Base-by-base conservation (phyloP, 2,329 filamentous ascomycete genomes). In the Xylariales sp. region DNA sequence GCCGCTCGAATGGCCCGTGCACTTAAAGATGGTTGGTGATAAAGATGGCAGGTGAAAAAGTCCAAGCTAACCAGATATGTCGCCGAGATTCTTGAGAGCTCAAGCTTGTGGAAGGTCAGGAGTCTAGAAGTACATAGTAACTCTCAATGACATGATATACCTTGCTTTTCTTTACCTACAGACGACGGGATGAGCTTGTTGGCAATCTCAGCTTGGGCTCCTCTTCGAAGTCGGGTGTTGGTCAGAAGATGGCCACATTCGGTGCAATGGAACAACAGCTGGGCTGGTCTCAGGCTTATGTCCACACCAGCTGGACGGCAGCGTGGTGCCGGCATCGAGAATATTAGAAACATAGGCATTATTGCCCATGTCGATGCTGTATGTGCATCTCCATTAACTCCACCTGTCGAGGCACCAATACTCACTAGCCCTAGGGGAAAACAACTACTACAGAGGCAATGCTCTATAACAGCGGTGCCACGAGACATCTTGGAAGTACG, bases 361-460 rank as follows among this genome's bases (percentile, higher is more conserved):
- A 96, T 98, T 62, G 93, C 93, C 45, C 93, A 98, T 63, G 95
- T 98, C 50, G 93, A 97, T 80, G 93, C 93, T 43, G 76, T 80
- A 62, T 42, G 73, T 61, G 10, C 10, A 22, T 9, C 14, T 24
- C 4, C 29, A 29, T 20, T 19, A 3, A n/a, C n/a, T n/a, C n/a
- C 14, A 18, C 25, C 21, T 19, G 8, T n/a, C 12, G 4, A 12
- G n/a, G 8, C 11, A 10, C 14, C 21, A 15, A 24, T 35, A 36
- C 51, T 56, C 12, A 57, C 45, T 20, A 7, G 11, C 10, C 14
- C 7, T 40, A 80, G 76, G 93, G 93, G 7, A 98, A 98, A 72
- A 98, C 93, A 1, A 97, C 93, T 0, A 98, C 93, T 0, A 97
- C 93, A 3, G 93, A 98, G 79, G 89, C 93, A 44, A 97, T 97